Evolutionary conservation across 2,329 filamentous ascomycete species (phyloP).

Genomic region (Exophiala sideris): DNA sequence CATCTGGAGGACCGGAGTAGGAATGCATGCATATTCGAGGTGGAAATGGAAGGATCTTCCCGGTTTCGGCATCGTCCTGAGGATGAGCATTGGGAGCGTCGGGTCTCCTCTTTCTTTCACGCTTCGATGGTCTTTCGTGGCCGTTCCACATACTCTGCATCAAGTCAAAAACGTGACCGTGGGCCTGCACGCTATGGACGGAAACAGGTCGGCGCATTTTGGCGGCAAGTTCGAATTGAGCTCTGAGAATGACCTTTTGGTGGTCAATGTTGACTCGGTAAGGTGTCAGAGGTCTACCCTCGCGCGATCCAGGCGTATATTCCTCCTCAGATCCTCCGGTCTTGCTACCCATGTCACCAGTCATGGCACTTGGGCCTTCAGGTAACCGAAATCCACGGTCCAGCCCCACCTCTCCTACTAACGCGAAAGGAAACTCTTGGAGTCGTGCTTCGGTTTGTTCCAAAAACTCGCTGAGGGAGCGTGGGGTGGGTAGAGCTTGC

Average conservation of each 20-base stretch:
- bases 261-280: slow-evolving; percentile 57
- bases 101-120: slow-evolving; percentile 39
- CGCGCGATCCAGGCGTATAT: slow-evolving; percentile 58
- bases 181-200: slow-evolving; percentile 62
- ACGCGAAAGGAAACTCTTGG: slow-evolving; percentile 49
- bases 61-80: slow-evolving; percentile 29
- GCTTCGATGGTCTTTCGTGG: slow-evolving; percentile 53
- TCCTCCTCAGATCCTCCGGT: slow-evolving; percentile 33
- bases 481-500: slow-evolving; percentile 51
- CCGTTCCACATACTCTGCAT: slow-evolving; percentile 58
- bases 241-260: slow-evolving; percentile 55
- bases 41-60: slow-evolving; percentile 63
- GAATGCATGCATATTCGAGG: slow-evolving; percentile 91
- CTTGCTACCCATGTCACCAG: slow-evolving; percentile 37
- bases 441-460: slow-evolving; percentile 49
- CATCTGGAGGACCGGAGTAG: slow-evolving; percentile 74
- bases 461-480: slow-evolving; percentile 52
- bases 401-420: slow-evolving; percentile 62
- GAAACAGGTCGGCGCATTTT: slow-evolving; percentile 57
- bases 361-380: slow-evolving; percentile 41
- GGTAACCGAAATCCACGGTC: slow-evolving; percentile 62
- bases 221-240: slow-evolving; percentile 58
- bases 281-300: slow-evolving; percentile 56
- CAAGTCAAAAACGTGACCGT: slow-evolving; percentile 56
- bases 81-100: slow-evolving; percentile 34